A percentile compares a stretch with the other conserved stretches of the same genome.
These are phyloP conservation scores for Diaporthe amygdali DNA, from an alignment of 2,329 filamentous ascomycete genomes.

Conservation along the genomic window DNA sequence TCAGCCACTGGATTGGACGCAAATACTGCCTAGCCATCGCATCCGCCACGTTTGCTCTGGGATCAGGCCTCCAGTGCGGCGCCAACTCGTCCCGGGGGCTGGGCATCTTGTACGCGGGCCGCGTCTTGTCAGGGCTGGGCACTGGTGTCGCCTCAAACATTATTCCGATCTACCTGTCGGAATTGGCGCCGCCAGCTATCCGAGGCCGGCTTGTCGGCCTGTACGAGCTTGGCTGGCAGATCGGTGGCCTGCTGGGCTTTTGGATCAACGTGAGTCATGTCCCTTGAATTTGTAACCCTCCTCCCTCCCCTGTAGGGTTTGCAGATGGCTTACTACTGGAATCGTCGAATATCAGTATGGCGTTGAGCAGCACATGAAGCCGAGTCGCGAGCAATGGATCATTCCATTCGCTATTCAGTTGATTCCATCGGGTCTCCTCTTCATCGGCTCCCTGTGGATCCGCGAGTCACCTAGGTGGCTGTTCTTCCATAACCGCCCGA, in stretches of 20 bases:
- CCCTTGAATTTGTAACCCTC: neutral
- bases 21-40: slow-evolving; percentile 68
- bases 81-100: slow-evolving; percentile 65
- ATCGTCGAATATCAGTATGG: slow-evolving; percentile 47
- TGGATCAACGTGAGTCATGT: slow-evolving; percentile 56
- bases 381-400: slow-evolving; percentile 62
- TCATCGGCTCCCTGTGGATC: slow-evolving; percentile 64
- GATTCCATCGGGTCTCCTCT: slow-evolving; percentile 67
- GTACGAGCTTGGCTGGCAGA: slow-evolving; percentile 70
- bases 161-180: slow-evolving; percentile 67
- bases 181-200: slow-evolving; percentile 65
- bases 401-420: slow-evolving; percentile 71
- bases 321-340: neutral
- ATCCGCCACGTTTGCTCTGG: slow-evolving; percentile 68
- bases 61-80: slow-evolving; percentile 75
- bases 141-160: slow-evolving; percentile 69
- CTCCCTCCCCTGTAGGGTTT: neutral
- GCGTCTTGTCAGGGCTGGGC: slow-evolving; percentile 67
- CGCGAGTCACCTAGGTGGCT: slow-evolving; percentile 74
- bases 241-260: slow-evolving; percentile 67
- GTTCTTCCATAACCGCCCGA: slow-evolving; percentile 63
- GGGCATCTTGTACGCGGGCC: slow-evolving; percentile 65
- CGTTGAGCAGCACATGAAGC: slow-evolving; percentile 54
- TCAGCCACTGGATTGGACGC: slow-evolving; percentile 71
- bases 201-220: slow-evolving; percentile 69